Evolutionary conservation across 2,329 filamentous ascomycete species (phyloP).

Genomic region (Ceratocystiopsis brevicomis): DNA sequence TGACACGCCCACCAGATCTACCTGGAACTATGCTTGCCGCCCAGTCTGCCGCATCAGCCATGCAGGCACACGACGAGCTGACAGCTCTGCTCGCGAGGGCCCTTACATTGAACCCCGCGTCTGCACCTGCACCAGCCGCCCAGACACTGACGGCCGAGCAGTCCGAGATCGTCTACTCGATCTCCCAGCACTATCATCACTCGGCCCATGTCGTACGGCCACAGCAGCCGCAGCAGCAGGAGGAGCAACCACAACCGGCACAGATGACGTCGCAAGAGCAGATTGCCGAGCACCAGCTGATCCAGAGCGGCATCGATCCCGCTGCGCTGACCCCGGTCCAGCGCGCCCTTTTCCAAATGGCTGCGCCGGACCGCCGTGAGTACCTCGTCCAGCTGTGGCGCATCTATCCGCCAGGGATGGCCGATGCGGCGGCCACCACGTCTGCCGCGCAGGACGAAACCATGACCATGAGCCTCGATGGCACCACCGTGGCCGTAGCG

Average conservation of each 20-base stretch:
- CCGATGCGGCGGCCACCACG: slow-evolving; percentile 22
- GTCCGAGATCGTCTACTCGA: slow-evolving; percentile 44
- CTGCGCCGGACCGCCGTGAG: slow-evolving; percentile 50
- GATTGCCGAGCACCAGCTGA: slow-evolving; percentile 38
- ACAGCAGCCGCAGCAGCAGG: slow-evolving; percentile 16
- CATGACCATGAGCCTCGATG: slow-evolving; percentile 25
- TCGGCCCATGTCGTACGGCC: slow-evolving; percentile 45
- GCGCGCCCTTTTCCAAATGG: slow-evolving; percentile 58
- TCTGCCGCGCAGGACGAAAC: slow-evolving; percentile 3
- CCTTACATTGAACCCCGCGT: slow-evolving; percentile 40
- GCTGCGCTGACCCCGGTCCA: slow-evolving; percentile 52
- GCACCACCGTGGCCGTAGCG: slow-evolving; percentile 19
- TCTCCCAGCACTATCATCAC: slow-evolving; percentile 71
- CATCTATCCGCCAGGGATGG: slow-evolving; percentile 51
- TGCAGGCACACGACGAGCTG: slow-evolving; percentile 64
- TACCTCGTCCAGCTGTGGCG: slow-evolving; percentile 72
- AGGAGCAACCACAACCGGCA: slow-evolving; percentile 31
- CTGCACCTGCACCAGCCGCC: slow-evolving; percentile 15
- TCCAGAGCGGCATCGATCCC: slow-evolving; percentile 51
- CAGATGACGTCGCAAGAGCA: slow-evolving; percentile 23
- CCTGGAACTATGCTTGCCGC: slow-evolving; percentile 5
- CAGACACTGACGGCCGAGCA: slow-evolving; percentile 8
- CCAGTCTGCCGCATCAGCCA: slow-evolving; percentile 11
- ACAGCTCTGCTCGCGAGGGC: slow-evolving; percentile 61
- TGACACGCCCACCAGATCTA: too few species aligned